Base-by-base conservation (phyloP, 2,329 filamentous ascomycete genomes). In the Cladosporium halotolerans region DNA sequence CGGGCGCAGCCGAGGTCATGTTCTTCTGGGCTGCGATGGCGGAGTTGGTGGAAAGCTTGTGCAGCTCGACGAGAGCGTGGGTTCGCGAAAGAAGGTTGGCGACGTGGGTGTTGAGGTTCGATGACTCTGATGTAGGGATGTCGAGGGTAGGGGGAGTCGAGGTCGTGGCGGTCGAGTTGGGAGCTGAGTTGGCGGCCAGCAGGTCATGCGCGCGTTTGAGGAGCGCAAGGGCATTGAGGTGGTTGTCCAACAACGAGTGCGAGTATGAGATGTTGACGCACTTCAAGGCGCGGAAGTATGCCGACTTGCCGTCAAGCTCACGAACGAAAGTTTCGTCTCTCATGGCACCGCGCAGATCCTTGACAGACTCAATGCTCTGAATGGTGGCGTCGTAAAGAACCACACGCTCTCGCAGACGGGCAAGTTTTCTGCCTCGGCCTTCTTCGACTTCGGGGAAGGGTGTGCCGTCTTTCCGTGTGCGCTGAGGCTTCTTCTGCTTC, bases 371-470 rank as follows among this genome's bases (percentile, higher is more conserved):
- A 55, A 99, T 77, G 70, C 89, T 96, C 71, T 96, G 89, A 19
- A 96, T 73, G 8, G 86, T 95, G 19, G 89, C 89, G 67, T 96
- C 90, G 67, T 96, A 97, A 2, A 99, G 77, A 2, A 92, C 91
- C 11, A 88, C 83, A 63, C 89, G 86, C 68, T 97, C 92, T 65
- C 89, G 87, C 48, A 97, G 76, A 63, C 87, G 84, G 10, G 85
- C 84, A 48, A 96, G 75, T 67, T 88, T 89, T 58, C 85, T 84
- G 16, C 88, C 86, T 13, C 81, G 82, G 0, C 86, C 81, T 60
- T 90, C 83, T 47, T 85, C 80, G 60, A 81, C 80, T 38, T 71
- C 65, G 1, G 62, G 63, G 65, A 68, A 71, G 19, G 70, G 69
- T 56, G 76, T 77, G 8, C 72, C 73, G 53, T 77, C 73, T 58